A percentile compares a stretch with the other conserved stretches of the same genome.
These are phyloP conservation scores for Puccinia horiana DNA, from an alignment of 1,284 basidiomycete species.

Conservation along the genomic window DNA sequence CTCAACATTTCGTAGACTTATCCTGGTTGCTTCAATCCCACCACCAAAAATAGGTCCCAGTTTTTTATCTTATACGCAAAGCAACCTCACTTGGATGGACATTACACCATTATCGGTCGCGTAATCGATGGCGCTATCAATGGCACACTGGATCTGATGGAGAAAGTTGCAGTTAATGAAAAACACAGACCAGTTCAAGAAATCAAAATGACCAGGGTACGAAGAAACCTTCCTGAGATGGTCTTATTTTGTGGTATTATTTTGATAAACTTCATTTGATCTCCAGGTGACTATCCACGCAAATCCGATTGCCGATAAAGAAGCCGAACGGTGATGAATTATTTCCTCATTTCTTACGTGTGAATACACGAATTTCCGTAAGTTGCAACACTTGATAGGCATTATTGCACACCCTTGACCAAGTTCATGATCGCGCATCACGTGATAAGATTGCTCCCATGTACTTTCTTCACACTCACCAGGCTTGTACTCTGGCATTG, in stretches of 20 bases:
- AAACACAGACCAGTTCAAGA: slow-evolving; percentile 86
- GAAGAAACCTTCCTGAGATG: slow-evolving; percentile 54
- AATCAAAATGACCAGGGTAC: slow-evolving; percentile 75
- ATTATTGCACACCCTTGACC: too few species aligned
- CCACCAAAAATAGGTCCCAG: slow-evolving; percentile 61
- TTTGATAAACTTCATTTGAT: slow-evolving; percentile 10
- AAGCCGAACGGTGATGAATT: slow-evolving; percentile 43
- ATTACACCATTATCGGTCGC: slow-evolving; percentile 87
- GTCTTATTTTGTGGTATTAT: background rate
- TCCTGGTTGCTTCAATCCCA: slow-evolving; percentile 19
- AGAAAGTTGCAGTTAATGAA: slow-evolving; percentile 81
- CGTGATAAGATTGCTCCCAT: too few species aligned
- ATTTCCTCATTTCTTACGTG: background rate
- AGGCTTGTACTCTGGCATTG: background rate
- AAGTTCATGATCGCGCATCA: too few species aligned
- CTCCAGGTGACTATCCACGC: slow-evolving; percentile 84
- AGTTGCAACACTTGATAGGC: background rate
- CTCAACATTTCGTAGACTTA: slow-evolving; percentile 46
- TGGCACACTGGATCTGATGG: slow-evolving; percentile 83
- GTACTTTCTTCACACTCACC: background rate
- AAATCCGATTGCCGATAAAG: slow-evolving; percentile 79
- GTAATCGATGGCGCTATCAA: slow-evolving; percentile 88
- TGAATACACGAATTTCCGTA: background rate
- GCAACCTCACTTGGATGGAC: slow-evolving; percentile 85
- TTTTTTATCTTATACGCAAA: slow-evolving; percentile 93